Conservation (phyloP, 2,329 filamentous ascomycete species). For the Hymenoscyphus infarciens region DNA sequence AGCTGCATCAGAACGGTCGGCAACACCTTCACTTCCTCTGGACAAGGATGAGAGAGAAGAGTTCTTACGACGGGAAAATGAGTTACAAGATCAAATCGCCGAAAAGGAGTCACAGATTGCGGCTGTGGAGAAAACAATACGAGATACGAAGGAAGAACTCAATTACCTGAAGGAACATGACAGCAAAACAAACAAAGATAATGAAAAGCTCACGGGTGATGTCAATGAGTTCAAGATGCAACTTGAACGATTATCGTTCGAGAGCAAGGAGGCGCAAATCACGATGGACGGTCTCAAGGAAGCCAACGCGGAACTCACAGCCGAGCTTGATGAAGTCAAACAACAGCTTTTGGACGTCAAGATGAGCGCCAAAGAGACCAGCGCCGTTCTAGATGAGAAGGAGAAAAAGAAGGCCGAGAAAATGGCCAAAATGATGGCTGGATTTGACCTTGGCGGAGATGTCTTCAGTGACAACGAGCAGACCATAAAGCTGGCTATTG, state of each 20-base stretch:
- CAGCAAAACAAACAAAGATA: conserved; percentile 78
- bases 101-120: conserved; percentile 85
- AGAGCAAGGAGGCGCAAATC: conserved; percentile 94
- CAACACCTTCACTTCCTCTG: conserved; percentile 80
- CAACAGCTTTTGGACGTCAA: conserved; percentile 93
- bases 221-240: conserved; percentile 96
- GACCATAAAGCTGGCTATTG: conserved; percentile 77
- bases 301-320: conserved; percentile 87
- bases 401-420: conserved; percentile 98
- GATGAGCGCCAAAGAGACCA: conserved; percentile 94
- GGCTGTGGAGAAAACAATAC: conserved; percentile 73
- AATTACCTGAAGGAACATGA: conserved; percentile 81
- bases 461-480: conserved; percentile 92
- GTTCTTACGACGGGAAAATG: conserved; percentile 90
- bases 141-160: conserved; percentile 83
- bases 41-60: conserved; percentile 98
- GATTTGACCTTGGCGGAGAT: conserved; percentile 89
- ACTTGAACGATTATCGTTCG: conserved; percentile 89
- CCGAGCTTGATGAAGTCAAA: conserved; percentile 91
- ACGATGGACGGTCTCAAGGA: conserved; percentile 98
- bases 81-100: conserved; percentile 92
- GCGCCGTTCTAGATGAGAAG: conserved; percentile 88
- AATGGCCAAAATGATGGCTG: conserved; percentile 99
- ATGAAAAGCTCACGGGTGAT: conserved; percentile 80
- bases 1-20: conserved; percentile 71